Percentiles rank a stretch among this genome's conserved stretches.
Evolutionary conservation across 208 protist genomes (phyloP).

Genomic region (Vickermania spadyakhi): DNA sequence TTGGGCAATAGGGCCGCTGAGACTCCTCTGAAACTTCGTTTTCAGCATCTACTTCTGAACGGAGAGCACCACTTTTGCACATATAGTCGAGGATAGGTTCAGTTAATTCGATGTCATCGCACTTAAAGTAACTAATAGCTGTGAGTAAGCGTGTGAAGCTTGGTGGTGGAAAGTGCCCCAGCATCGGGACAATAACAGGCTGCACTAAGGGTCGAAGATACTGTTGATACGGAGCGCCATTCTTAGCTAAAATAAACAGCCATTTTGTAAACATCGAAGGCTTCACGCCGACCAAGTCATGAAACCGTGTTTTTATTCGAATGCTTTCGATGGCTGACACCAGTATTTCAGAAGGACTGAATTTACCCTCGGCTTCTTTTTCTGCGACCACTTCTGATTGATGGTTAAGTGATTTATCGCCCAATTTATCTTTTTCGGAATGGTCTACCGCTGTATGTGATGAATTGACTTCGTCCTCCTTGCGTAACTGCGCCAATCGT

Average conservation of each 20-base stretch:
- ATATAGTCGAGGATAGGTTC: conserved; percentile 40
- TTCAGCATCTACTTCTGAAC: not conserved
- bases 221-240: conserved; percentile 66
- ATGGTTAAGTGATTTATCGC: too few species aligned
- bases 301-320: not conserved
- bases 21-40: not conserved
- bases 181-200: conserved; percentile 38
- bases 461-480: not conserved
- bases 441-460: not conserved
- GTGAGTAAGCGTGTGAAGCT: conserved; percentile 60
- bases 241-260: conserved; percentile 39
- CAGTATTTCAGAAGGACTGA: not conserved
- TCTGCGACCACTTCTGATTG: too few species aligned
- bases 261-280: conserved; percentile 61
- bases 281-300: conserved; percentile 18
- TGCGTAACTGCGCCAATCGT: not conserved
- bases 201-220: conserved; percentile 55
- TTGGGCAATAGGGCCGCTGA: not conserved
- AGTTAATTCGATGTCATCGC: conserved; percentile 33
- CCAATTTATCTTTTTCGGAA: too few species aligned
- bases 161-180: conserved; percentile 49
- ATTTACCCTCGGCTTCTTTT: not conserved
- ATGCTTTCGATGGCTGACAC: not conserved
- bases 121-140: conserved; percentile 30
- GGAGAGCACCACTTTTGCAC: conserved; percentile 6